Evolutionary conservation across 2,329 filamentous ascomycete species (phyloP).

Genomic region (Microascus cirrosus): DNA sequence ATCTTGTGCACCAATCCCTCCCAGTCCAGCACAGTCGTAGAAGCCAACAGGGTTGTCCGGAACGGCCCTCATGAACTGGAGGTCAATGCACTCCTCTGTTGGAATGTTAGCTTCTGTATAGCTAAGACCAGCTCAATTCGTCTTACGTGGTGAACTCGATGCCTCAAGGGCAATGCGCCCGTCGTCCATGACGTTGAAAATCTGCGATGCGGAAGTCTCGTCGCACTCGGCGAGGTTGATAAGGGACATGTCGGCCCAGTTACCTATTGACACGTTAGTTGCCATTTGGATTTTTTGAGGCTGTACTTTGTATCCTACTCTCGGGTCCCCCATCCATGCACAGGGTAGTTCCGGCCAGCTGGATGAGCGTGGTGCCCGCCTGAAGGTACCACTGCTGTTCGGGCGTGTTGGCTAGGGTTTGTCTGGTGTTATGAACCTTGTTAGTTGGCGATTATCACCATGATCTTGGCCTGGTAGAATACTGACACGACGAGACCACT

Average conservation of each 20-base stretch:
- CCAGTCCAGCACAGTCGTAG: constrained; percentile 24
- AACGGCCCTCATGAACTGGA: constrained; percentile 26
- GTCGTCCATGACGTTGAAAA: constrained; percentile 23
- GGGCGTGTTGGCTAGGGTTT: constrained; percentile 15
- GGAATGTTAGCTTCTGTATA: not conserved
- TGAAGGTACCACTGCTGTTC: constrained; percentile 30
- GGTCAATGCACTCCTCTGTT: constrained; percentile 26
- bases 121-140: not conserved
- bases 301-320: constrained; percentile 10
- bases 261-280: constrained; percentile 11
- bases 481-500: constrained; percentile 22
- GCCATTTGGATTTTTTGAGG: not conserved
- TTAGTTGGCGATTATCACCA: not conserved
- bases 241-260: constrained; percentile 27
- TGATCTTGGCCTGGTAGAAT: not conserved
- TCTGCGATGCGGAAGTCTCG: constrained; percentile 19
- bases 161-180: constrained; percentile 23
- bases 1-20: constrained; percentile 24
- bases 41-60: constrained; percentile 27
- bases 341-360: constrained; percentile 19
- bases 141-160: constrained; percentile 20
- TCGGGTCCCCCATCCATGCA: constrained; percentile 26
- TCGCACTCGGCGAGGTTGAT: constrained; percentile 21
- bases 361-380: constrained; percentile 19
- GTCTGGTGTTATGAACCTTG: not conserved